Conservation (phyloP, 2,329 filamentous ascomycete genomes). For the Penicillium nordicum region DNA sequence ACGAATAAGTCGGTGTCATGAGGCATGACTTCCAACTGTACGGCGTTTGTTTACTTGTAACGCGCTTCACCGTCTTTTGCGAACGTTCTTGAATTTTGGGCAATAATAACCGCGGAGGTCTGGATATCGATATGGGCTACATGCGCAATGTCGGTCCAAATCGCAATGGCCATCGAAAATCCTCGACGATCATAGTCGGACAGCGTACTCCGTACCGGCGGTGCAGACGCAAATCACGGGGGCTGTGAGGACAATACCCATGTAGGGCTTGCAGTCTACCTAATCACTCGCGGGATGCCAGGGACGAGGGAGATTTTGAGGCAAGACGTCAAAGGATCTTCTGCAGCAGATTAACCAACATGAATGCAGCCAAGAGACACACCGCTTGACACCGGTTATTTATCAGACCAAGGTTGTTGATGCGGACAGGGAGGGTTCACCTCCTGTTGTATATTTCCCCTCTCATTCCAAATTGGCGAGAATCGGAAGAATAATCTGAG, state of each 20-base stretch:
- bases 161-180: conserved; percentile 14
- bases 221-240: conserved; percentile 22
- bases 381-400: conserved; percentile 16
- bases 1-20: conserved; percentile 3
- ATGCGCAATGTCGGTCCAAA: conserved; percentile 14
- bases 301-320: conserved; percentile 1
- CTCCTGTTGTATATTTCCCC: not conserved
- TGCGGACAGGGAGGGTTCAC: conserved; percentile 1
- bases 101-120: conserved; percentile 16
- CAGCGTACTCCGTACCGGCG: conserved; percentile 18
- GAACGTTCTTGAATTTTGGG: conserved; percentile 7
- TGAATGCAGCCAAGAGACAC: conserved; percentile 24
- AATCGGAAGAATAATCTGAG: conserved; percentile 2
- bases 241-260: conserved; percentile 9
- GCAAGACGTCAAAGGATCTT: conserved; percentile 1
- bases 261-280: conserved; percentile 3
- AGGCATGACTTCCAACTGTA: not conserved
- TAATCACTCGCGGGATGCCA: conserved; percentile 2
- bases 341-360: conserved; percentile 3
- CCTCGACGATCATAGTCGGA: conserved; percentile 4
- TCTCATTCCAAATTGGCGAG: conserved; percentile 6
- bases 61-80: conserved; percentile 25
- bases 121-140: conserved; percentile 22
- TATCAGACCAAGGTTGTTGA: not conserved
- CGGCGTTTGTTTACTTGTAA: conserved; percentile 13